Evolutionary conservation across 495 filamentous ascomycete genomes (phyloP).

Genomic region (Cercophora samala): DNA sequence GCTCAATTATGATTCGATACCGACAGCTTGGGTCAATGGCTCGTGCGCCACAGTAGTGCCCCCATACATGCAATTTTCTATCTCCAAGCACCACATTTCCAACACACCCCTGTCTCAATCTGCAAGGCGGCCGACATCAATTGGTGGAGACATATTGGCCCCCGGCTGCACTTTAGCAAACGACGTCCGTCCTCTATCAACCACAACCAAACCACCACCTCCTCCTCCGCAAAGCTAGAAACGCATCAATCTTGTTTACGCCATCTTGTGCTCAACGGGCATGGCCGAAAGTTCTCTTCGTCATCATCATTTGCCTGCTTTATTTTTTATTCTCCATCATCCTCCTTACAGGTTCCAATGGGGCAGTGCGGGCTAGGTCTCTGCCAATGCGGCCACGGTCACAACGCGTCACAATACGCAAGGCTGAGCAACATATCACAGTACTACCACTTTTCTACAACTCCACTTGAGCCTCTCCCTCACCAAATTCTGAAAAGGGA

Average conservation of each 20-base stretch:
- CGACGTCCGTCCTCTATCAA: neutral
- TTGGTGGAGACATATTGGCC: neutral
- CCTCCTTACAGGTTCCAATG: conserved; percentile 10
- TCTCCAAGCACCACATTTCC: neutral
- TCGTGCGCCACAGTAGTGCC: neutral
- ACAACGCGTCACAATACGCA: conserved; percentile 12
- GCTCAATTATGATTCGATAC: neutral
- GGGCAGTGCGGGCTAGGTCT: conserved; percentile 16
- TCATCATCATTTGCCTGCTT: neutral
- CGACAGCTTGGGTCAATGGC: neutral
- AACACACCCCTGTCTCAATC: neutral
- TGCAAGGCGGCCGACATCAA: neutral
- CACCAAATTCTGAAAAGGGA: conserved; percentile 3
- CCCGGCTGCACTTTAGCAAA: neutral
- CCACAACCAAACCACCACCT: neutral
- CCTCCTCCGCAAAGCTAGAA: neutral
- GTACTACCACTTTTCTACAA: neutral
- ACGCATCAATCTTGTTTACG: neutral
- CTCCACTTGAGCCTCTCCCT: neutral
- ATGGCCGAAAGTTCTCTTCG: neutral
- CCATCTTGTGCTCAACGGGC: neutral
- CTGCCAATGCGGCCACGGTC: conserved; percentile 13
- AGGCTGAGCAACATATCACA: conserved; percentile 14
- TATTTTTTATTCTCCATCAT: neutral
- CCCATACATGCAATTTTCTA: neutral